phyloP scores from a whole-genome alignment of 495 filamentous ascomycete species.

The Trichoderma asperelloides region DNA sequence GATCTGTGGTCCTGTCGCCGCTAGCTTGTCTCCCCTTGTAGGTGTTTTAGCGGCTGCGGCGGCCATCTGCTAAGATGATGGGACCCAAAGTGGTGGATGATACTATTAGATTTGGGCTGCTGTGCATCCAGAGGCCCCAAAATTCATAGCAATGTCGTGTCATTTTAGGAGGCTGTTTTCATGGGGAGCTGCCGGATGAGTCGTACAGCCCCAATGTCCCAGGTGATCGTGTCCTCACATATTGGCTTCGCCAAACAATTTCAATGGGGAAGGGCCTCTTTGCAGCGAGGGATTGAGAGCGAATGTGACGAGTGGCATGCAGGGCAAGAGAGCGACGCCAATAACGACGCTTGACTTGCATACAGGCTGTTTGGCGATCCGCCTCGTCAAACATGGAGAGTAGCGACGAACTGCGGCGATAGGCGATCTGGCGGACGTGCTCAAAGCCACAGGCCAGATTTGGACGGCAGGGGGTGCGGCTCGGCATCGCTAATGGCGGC shows the following conservation, averaged over 20 bases:
- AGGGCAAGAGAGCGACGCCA: not conserved
- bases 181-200: no score
- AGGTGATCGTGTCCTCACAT: not conserved
- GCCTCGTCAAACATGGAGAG: not conserved
- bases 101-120: not conserved
- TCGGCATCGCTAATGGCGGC: not conserved
- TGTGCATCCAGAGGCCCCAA: not conserved
- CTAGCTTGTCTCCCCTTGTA: not conserved
- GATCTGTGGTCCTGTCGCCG: not conserved
- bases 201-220: not conserved
- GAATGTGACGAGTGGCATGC: conserved; percentile 1
- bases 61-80: not conserved
- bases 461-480: not conserved
- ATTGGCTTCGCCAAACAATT: not conserved
- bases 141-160: not conserved
- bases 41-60: not conserved
- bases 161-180: not conserved
- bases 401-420: not conserved
- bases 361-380: not conserved
- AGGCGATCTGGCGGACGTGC: not conserved
- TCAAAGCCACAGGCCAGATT: not conserved
- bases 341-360: not conserved
- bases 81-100: not conserved
- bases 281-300: not conserved
- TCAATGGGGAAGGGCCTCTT: not conserved